Percentiles rank a stretch among this genome's conserved stretches.
Evolutionary conservation across 352 stramenopile species (phyloP).

Genomic region (Discostella stelligera): DNA sequence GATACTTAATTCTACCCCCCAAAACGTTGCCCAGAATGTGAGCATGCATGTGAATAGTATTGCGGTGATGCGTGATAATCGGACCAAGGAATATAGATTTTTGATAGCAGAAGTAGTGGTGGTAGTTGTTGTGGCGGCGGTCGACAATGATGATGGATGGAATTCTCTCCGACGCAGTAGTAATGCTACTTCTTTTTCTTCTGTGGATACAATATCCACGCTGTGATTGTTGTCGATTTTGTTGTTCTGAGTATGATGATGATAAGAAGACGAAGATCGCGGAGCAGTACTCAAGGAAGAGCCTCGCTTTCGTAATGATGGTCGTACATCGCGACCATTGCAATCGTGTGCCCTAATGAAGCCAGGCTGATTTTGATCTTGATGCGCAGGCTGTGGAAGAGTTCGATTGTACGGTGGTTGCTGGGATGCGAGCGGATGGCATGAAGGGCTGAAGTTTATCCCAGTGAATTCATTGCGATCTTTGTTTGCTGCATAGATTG

Average conservation of each 20-base stretch:
- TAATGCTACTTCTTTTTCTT: not conserved
- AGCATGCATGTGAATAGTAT: slow-evolving; percentile 14
- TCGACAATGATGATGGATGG: not conserved
- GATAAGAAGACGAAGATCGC: not conserved
- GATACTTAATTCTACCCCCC: slow-evolving; percentile 19
- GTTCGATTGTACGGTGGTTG: not conserved
- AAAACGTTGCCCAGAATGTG: slow-evolving; percentile 7
- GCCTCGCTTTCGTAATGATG: slow-evolving; percentile 8
- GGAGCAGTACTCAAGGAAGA: not conserved
- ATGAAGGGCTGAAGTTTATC: not conserved
- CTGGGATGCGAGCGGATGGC: not conserved
- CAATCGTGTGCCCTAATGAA: not conserved
- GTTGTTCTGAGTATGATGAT: not conserved
- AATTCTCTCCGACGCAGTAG: not conserved
- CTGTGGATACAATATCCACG: not conserved
- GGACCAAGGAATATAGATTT: not conserved
- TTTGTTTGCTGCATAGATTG: not conserved
- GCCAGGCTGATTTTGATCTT: not conserved
- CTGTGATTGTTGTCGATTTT: slow-evolving; percentile 3
- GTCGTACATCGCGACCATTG: not conserved
- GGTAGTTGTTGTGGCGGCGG: not conserved
- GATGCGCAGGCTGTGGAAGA: not conserved
- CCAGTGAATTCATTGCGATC: not conserved
- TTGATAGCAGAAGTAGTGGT: not conserved
- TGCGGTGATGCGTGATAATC: slow-evolving; percentile 13